Evolutionary conservation across 23 red algal genomes (phyloP), one percentile per base, ranked within the genome.

Genomic region (Cyanidium caldarium): DNA sequence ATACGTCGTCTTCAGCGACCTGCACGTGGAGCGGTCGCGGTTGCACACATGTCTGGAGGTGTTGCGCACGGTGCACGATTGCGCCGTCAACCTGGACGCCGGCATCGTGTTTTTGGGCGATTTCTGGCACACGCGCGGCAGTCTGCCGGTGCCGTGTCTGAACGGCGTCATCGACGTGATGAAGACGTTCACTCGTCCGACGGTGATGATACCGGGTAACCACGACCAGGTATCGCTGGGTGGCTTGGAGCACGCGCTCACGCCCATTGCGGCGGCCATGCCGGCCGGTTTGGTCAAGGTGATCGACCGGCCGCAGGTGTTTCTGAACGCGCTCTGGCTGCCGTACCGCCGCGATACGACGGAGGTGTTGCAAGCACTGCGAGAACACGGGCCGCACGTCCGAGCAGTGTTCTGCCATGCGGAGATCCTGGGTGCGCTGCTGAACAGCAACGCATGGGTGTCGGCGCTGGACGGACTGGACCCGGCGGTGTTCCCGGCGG

Each of bases 21-120:
- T 91, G 13, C 86, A 91, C 72, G 77, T 91, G 38, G 68, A 79
- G 38, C 40, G 65, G 23, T 72, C 73, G 37, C 73, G 74, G 20
- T 43, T 83, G 12, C 42, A 69, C 23, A 82, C 86, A 10, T 82
- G 78, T 43, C 28, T 91, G 17, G 44, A 82, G 36, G 73, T 78
- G 5, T 65, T 91, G 45, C 58, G 57, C 20, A 30, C 65, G 7
- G 86, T 79, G 1, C 78, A 91, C 37, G 25, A 72, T 7, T 69
- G 65, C 19, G 86, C 86, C 2, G 23, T 65, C 13, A 67, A 70
- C 35, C 74, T 69, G 28, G 70, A 65, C 57, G 73, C 86, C 26
- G 86, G 65, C 33, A 69, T 91, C 41, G 29, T 91, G 31, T 91
- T 91, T 73, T 70, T 91, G 23, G 86, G 86, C 66, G 86, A 91